Evolutionary conservation across 805 yeast genomes (phyloP), one percentile per base, ranked within the genome.

Genomic region (Yamadazyma sp.): DNA sequence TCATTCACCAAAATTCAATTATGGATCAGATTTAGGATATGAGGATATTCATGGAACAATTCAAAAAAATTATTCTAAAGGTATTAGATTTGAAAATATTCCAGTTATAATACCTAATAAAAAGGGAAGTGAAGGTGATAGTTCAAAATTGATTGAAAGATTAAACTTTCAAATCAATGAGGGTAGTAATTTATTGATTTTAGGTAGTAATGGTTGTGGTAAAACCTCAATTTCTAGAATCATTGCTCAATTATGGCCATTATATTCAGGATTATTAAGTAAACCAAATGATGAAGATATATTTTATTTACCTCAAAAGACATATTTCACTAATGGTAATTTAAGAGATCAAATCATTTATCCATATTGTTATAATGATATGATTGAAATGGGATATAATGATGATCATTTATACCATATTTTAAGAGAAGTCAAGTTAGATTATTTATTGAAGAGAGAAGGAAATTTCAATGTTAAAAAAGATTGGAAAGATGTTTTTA

Each of bases 141-240:
- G 85, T 29, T 69, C 69, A n/a, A 70, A 73, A 38, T 64, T 89
- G 47, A 65, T 88, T 18, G 56, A 60, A 33, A 69, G 75, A 35
- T 58, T 89, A 39, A 69, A 77, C 28, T 77, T 89, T 57, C 80
- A 73, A 45, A 69, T 83, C 24, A 67, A 62, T 39, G 49, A 53
- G 13, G 80, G 81, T 26, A 80, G 85, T 42, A 86, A 84, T 52
- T 62, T 88, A 34, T 71, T 89, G 42, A 81, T 89, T 23, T 69
- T 87, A 42, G 97, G 96, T 8, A 74, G 91, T 32, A 89, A 89
- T 50, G 95, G 96, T 11, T 75, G 82, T 48, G 98, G 98, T 40
- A 89, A 89, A 55, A 82, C 95, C 7, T 80, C 95, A 0, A 82
- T 89, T 46, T 79, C 88, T 33, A 69, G 96, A 43, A 72, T 89